Conservation (phyloP, 2,329 filamentous ascomycete genomes). For the Fusarium metavorans region DNA sequence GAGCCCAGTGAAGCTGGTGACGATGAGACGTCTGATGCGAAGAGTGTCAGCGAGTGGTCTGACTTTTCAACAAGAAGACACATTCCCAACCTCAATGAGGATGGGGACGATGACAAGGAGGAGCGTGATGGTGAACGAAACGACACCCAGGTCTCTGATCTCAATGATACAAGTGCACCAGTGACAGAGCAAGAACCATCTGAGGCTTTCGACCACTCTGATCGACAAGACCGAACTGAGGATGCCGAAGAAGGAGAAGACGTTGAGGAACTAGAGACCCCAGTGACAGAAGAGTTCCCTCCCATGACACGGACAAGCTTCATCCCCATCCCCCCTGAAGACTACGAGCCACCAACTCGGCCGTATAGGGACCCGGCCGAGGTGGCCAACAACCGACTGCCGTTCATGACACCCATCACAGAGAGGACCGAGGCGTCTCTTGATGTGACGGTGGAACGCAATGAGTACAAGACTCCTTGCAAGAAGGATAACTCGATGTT, state of each 20-base stretch:
- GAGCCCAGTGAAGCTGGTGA: slow-evolving; percentile 60
- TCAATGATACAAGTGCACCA: slow-evolving; percentile 52
- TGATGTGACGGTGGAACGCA: slow-evolving; percentile 70
- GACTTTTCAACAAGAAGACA: slow-evolving; percentile 84
- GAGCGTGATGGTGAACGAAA: slow-evolving; percentile 49
- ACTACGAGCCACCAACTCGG: slow-evolving; percentile 82
- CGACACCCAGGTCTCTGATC: slow-evolving; percentile 54
- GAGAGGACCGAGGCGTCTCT: slow-evolving; percentile 94
- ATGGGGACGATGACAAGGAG: slow-evolving; percentile 40
- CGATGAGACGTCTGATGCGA: slow-evolving; percentile 64
- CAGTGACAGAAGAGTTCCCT: slow-evolving; percentile 55
- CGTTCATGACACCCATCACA: slow-evolving; percentile 99
- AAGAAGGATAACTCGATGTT: slow-evolving; percentile 57
- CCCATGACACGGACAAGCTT: slow-evolving; percentile 74
- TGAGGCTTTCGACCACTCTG: slow-evolving; percentile 11
- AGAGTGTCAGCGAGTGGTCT: slow-evolving; percentile 85
- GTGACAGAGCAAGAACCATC: slow-evolving; percentile 40
- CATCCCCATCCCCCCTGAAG: slow-evolving; percentile 84
- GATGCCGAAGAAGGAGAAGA: slow-evolving; percentile 52
- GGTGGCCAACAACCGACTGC: slow-evolving; percentile 88
- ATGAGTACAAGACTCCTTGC: slow-evolving; percentile 83
- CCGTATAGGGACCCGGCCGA: slow-evolving; percentile 85
- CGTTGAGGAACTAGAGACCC: slow-evolving; percentile 57
- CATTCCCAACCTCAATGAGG: slow-evolving; percentile 63
- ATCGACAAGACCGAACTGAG: slow-evolving; percentile 10